These are phyloP conservation scores for Euphrasia arctica DNA, from an alignment of 305 asterid genomes.

Conservation along the genomic window DNA sequence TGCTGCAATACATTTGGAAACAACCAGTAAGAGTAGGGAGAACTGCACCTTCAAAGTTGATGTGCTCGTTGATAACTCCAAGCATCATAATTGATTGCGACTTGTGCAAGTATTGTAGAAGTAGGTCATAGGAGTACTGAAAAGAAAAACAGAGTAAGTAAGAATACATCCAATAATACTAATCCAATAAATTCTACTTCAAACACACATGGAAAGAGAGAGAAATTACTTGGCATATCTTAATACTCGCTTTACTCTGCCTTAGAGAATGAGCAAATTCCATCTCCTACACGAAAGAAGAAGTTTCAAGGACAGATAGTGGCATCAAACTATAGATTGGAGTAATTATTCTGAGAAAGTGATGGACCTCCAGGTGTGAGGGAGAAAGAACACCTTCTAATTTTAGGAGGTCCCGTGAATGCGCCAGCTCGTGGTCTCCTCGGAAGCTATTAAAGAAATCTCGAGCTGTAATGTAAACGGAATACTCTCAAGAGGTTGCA, in stretches of 20 bases:
- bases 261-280: slow-evolving; percentile 78
- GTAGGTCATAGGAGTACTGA: slow-evolving; percentile 73
- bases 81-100: slow-evolving; percentile 67
- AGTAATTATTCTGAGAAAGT: slow-evolving; percentile 26
- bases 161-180: slow-evolving; percentile 13
- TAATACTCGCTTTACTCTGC: slow-evolving; percentile 74
- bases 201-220: slow-evolving; percentile 17
- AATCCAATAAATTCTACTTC: neutral
- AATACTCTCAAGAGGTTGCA: slow-evolving; percentile 13
- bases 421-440: slow-evolving; percentile 80
- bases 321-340: slow-evolving; percentile 7
- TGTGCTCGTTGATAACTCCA: slow-evolving; percentile 80
- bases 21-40: slow-evolving; percentile 7
- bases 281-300: slow-evolving; percentile 56
- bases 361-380: slow-evolving; percentile 68
- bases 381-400: slow-evolving; percentile 86
- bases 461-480: slow-evolving; percentile 47
- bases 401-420: slow-evolving; percentile 74
- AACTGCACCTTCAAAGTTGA: slow-evolving; percentile 64
- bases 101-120: slow-evolving; percentile 79
- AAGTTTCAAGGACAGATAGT: slow-evolving; percentile 21
- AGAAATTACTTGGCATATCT: slow-evolving; percentile 65
- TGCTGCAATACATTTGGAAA: neutral
- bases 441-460: slow-evolving; percentile 70
- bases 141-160: slow-evolving; percentile 15